Base-by-base conservation (phyloP, 78 protist genomes). In the Tieghemostelium lacteum region DNA sequence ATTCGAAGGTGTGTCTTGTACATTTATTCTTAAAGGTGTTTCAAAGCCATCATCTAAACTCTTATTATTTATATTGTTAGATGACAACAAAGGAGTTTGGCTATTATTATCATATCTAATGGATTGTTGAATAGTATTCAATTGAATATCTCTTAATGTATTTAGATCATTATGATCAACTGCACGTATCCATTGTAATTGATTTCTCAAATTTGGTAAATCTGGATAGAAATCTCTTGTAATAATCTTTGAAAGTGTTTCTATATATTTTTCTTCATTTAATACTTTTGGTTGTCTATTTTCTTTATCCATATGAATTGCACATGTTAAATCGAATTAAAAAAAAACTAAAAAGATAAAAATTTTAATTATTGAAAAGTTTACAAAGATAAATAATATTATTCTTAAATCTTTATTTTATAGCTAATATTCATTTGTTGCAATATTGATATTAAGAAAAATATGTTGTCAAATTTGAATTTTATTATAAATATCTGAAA, bases 211-310 rank as follows among this genome's bases (percentile, higher is more conserved):
- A 52, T 55, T 57, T 1, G 87, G 74, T 36, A 94, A 66, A 78
- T 74, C 91, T 3, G 96, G 96, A 42, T 75, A 94, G 50, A 50
- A 94, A 76, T 88, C 94, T 73, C 96, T 86, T 57, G 69, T 55
- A 17, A 94, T 89, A 50, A 94, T 88, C 16, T 57, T 26, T 20
- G 60, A 73, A 31, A 88, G 10, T 19, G 85, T 62, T 3, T 39
- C 61, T 57, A 75, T 80, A 67, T 70, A 94, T 67, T 45, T 37
- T 12, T 94, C 94, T 61, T 94, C 96, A n/a, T 65, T 69, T 10
- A 93, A 66, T 3, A 92, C 75, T 2, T 6, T 36, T 75, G 5
- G 34, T 55, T 33, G 28, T 6, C 39, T 50, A 60, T 67, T 69
- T 19, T 52, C 24, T 45, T 33, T 50, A 31, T 4, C 8, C 63